A percentile compares a stretch with the other conserved stretches of the same genome.
Conservation (phyloP, 208 protist species). For the Trypanosoma vivax region DNA sequence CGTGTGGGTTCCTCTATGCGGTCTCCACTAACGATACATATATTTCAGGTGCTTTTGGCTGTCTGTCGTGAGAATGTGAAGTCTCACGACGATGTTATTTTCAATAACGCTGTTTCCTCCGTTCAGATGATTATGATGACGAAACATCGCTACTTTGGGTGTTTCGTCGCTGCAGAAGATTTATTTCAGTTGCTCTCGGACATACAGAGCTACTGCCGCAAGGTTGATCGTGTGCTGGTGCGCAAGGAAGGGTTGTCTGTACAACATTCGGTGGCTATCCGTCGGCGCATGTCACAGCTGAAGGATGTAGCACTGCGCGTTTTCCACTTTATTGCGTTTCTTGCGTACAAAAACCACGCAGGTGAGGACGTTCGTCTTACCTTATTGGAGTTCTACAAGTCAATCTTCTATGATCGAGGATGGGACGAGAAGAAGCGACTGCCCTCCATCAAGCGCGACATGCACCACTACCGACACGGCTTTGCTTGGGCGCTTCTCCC, state of each 20-base stretch:
- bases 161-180: constrained; percentile 52
- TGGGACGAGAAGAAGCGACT: constrained; percentile 76
- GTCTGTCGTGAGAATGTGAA: constrained; percentile 81
- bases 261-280: constrained; percentile 40
- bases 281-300: constrained; percentile 51
- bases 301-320: constrained; percentile 63
- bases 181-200: constrained; percentile 82
- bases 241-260: constrained; percentile 34
- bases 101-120: constrained; percentile 46
- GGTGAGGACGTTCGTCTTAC: constrained; percentile 78
- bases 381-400: constrained; percentile 81
- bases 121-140: constrained; percentile 72
- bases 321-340: constrained; percentile 73
- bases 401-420: constrained; percentile 84
- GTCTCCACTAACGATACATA: constrained; percentile 60
- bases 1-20: constrained; percentile 62
- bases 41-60: constrained; percentile 83
- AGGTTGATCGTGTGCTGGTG: constrained; percentile 42
- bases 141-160: constrained; percentile 81
- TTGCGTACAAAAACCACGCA: constrained; percentile 87
- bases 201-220: constrained; percentile 85
- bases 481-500: constrained; percentile 79
- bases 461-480: constrained; percentile 84
- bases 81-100: constrained; percentile 69
- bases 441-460: constrained; percentile 66